Base-by-base conservation (phyloP, 208 protist species). In the Leishmania aethiopica region DNA sequence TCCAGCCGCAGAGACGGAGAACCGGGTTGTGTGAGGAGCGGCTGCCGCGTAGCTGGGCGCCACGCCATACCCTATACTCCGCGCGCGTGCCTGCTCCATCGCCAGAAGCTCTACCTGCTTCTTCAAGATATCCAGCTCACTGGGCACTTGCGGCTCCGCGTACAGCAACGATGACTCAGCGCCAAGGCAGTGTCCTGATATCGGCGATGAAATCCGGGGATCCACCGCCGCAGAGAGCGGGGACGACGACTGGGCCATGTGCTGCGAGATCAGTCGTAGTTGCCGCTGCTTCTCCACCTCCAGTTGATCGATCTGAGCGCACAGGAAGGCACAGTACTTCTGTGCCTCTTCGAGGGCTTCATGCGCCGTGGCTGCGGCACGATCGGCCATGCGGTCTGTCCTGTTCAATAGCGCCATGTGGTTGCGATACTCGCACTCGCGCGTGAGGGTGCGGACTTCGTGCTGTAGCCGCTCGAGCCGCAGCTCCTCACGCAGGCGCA, bases 61-160 rank as follows among this genome's bases (percentile, higher is more conserved):
- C 6, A 74, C 53, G 49, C 75, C 62, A 75, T 79, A 81, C 45
- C 57, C 77, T 10, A 79, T 62, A 64, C 72, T 67, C 67, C 84
- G 82, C n/a, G 82, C 83, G 3, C 89, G 87, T 22, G 80, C 81
- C 77, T 88, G 82, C 75, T 92, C 89, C 87, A 92, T 88, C 5
- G 73, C 80, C 10, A 92, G 82, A 77, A 92, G 79, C 66, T 92
- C 87, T 75, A 92, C 86, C 49, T 85, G 75, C 78, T 91, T 92
- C 77, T 85, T 86, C 42, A 92, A 66, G 28, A 89, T 86, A 76
- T 92, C 87, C 74, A 91, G 74, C 60, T 92, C 89, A 70, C 82
- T 87, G 15, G 86, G 82, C 25, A 86, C 82, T 35, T 47, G 59
- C 51, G 40, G 8, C 13, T 80, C 77, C n/a, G 77, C 5, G 49